Evolutionary conservation across 2,329 filamentous ascomycete genomes (phyloP).

Genomic region (Fusarium sp.): DNA sequence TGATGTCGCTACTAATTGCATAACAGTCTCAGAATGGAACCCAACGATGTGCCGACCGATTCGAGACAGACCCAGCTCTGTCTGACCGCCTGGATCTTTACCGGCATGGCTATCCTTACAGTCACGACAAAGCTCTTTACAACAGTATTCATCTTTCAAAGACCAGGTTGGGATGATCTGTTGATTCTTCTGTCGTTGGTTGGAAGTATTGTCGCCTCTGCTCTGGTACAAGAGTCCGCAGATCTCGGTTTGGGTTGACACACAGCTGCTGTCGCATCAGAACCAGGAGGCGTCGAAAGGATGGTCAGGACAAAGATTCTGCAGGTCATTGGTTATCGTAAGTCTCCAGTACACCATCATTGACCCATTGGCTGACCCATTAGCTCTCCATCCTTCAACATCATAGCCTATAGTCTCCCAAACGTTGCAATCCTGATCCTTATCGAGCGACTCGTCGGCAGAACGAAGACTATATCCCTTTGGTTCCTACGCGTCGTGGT

Average conservation of each 20-base stretch:
- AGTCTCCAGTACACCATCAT: neutral
- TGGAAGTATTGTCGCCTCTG: slow-evolving; percentile 13
- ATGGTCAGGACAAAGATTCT: slow-evolving; percentile 2
- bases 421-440: slow-evolving; percentile 31
- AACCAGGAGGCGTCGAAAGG: slow-evolving; percentile 1
- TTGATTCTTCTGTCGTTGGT: slow-evolving; percentile 12
- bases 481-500: slow-evolving; percentile 6
- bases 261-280: slow-evolving; percentile 8
- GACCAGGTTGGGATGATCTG: slow-evolving; percentile 22
- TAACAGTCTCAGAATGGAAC: neutral
- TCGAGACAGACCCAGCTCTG: slow-evolving; percentile 3
- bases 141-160: slow-evolving; percentile 4
- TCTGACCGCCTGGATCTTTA: slow-evolving; percentile 12
- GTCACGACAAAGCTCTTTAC: slow-evolving; percentile 7
- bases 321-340: slow-evolving; percentile 10
- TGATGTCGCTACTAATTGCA: neutral
- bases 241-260: slow-evolving; percentile 13
- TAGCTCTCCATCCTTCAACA: slow-evolving; percentile 1
- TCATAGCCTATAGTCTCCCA: slow-evolving; percentile 22
- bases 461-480: slow-evolving; percentile 1
- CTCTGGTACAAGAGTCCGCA: slow-evolving; percentile 2
- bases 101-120: slow-evolving; percentile 9
- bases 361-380: neutral
- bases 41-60: neutral
- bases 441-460: slow-evolving; percentile 20